Percentiles rank a stretch among this genome's conserved stretches.
Evolutionary conservation across 1,284 basidiomycete species (phyloP).

Genomic region (Ceratobasidium sp.): DNA sequence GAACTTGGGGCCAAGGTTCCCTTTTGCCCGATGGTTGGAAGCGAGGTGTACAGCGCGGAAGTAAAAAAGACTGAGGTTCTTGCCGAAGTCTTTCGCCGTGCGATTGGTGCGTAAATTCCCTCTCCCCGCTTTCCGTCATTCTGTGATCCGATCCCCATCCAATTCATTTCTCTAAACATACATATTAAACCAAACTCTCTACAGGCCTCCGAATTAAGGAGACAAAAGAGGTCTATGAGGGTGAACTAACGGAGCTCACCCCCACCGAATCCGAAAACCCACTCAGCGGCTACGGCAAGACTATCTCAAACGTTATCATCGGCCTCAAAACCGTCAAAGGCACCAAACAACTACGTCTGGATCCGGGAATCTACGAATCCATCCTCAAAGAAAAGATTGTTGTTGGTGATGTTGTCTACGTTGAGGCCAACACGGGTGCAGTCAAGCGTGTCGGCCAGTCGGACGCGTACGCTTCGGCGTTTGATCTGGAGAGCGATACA

Average conservation of each 20-base stretch:
- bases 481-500: constrained; percentile 97
- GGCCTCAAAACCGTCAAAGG: constrained; percentile 98
- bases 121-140: no score
- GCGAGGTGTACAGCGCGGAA: constrained; percentile 95
- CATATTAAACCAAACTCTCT: constrained; percentile 29
- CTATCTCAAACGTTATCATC: constrained; percentile 95
- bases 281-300: constrained; percentile 97
- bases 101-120: constrained; percentile 78
- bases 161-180: neutral
- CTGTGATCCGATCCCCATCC: neutral
- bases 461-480: constrained; percentile 98
- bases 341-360: constrained; percentile 95
- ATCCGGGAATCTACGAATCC: constrained; percentile 96
- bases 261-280: constrained; percentile 96
- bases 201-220: constrained; percentile 95
- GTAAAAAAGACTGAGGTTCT: constrained; percentile 99
- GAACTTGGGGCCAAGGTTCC: constrained; percentile 95
- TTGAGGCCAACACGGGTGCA: constrained; percentile 93
- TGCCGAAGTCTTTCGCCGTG: constrained; percentile 94
- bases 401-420: constrained; percentile 96
- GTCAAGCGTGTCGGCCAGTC: constrained; percentile 98
- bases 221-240: constrained; percentile 98
- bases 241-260: constrained; percentile 96
- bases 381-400: constrained; percentile 98
- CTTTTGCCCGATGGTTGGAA: constrained; percentile 98